phyloP scores from a whole-genome alignment of 352 stramenopile species.

The Pythium guiyangense region DNA sequence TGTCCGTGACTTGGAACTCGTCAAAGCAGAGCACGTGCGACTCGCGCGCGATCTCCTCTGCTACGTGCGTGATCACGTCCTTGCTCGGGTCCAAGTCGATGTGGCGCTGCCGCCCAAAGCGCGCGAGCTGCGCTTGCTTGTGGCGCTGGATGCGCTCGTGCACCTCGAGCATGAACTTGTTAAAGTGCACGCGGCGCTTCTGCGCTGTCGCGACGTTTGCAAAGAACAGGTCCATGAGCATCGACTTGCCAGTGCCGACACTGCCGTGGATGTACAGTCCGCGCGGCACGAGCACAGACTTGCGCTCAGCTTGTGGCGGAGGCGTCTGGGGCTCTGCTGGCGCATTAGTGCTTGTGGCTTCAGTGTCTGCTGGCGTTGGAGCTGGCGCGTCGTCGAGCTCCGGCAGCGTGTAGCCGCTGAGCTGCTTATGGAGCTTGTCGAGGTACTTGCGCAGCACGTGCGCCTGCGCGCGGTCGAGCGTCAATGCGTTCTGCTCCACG shows the following conservation, averaged over 20 bases:
- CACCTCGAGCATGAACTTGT: slow-evolving; percentile 97
- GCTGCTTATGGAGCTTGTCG: slow-evolving; percentile 53
- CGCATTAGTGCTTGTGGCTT: slow-evolving; percentile 1
- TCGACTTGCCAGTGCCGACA: slow-evolving; percentile 95
- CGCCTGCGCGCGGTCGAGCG: slow-evolving; percentile 27
- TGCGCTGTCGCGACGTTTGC: slow-evolving; percentile 37
- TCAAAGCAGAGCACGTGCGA: slow-evolving; percentile 95
- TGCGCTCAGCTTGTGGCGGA: neutral
- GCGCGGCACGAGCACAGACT: slow-evolving; percentile 47
- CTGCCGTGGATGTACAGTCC: slow-evolving; percentile 94
- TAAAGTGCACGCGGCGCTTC: slow-evolving; percentile 95
- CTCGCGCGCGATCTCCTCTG: slow-evolving; percentile 81
- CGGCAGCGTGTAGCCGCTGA: slow-evolving; percentile 52
- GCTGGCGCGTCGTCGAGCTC: slow-evolving; percentile 6
- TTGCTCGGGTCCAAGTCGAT: slow-evolving; percentile 71
- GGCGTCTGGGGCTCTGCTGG: neutral
- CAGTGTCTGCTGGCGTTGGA: too few species aligned
- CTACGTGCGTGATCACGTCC: slow-evolving; percentile 79
- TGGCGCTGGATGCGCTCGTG: slow-evolving; percentile 89
- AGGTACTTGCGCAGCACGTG: slow-evolving; percentile 33
- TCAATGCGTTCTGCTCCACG: slow-evolving; percentile 19
- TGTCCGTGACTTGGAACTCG: slow-evolving; percentile 98
- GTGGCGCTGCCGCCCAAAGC: slow-evolving; percentile 81
- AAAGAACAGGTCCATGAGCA: slow-evolving; percentile 97
- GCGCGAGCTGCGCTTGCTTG: slow-evolving; percentile 84